Evolutionary conservation across 1,284 basidiomycete genomes (phyloP).

Genomic region (Singerocomus rubriflavus): DNA sequence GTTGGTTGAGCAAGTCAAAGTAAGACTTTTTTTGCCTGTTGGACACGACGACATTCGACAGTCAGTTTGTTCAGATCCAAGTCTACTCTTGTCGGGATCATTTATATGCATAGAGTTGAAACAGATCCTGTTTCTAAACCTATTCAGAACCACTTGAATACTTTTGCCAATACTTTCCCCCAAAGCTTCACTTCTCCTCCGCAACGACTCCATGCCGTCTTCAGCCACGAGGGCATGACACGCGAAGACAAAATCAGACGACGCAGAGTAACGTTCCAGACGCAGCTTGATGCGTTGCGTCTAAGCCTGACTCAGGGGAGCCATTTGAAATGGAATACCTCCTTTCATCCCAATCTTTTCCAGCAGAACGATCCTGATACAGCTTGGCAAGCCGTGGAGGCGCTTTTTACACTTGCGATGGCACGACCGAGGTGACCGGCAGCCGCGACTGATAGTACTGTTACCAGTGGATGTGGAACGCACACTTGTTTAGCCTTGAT

Average conservation of each 20-base stretch:
- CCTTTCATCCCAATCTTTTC: slow-evolving; percentile 7
- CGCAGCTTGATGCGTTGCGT: background rate
- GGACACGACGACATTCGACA: background rate
- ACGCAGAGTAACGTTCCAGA: background rate
- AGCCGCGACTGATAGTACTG: background rate
- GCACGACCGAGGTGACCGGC: background rate
- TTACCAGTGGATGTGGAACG: background rate
- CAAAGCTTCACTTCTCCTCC: background rate
- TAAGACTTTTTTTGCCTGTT: background rate
- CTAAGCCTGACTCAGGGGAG: background rate
- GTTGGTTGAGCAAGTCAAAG: slow-evolving; percentile 13
- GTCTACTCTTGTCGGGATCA: slow-evolving; percentile 13
- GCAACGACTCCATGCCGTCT: slow-evolving; percentile 6
- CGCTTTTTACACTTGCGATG: slow-evolving; percentile 4
- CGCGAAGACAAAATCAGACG: fast-evolving
- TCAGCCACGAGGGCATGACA: slow-evolving; percentile 4
- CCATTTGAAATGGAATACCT: background rate
- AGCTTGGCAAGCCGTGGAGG: slow-evolving; percentile 18
- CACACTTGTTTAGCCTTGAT: background rate
- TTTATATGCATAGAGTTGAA: slow-evolving; percentile 22
- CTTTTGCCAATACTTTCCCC: slow-evolving; percentile 10
- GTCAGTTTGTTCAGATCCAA: slow-evolving; percentile 1
- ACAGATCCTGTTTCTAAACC: background rate
- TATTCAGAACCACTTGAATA: slow-evolving; percentile 14
- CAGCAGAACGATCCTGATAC: background rate